Conservation (phyloP, 2,329 filamentous ascomycete species). For the Pyrenophora teres region DNA sequence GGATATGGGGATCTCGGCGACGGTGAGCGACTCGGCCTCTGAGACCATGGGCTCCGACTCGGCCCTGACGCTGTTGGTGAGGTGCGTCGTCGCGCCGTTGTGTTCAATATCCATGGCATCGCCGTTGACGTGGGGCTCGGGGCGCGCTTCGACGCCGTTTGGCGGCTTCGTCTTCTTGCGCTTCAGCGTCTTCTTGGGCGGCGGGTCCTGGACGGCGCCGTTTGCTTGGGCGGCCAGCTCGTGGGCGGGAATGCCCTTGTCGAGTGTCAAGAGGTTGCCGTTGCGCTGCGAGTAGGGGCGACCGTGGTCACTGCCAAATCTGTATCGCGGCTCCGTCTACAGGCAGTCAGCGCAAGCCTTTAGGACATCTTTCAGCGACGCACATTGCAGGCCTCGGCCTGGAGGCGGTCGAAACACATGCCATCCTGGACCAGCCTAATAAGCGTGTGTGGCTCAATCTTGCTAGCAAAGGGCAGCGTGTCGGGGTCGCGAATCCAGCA, state of each 20-base stretch:
- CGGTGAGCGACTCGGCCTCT: constrained; percentile 46
- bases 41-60: constrained; percentile 45
- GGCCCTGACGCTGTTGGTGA: constrained; percentile 36
- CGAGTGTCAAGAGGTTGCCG: constrained; percentile 43
- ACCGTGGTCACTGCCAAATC: constrained; percentile 48
- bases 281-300: constrained; percentile 46
- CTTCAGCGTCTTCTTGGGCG: constrained; percentile 41
- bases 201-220: constrained; percentile 38
- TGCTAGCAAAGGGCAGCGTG: constrained; percentile 63
- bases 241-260: constrained; percentile 44
- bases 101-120: constrained; percentile 55
- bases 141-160: constrained; percentile 40
- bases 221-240: constrained; percentile 42
- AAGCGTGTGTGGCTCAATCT: constrained; percentile 63
- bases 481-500: constrained; percentile 68
- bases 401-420: constrained; percentile 55
- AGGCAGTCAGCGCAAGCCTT: constrained; percentile 22
- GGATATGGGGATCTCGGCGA: constrained; percentile 46
- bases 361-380: constrained; percentile 11
- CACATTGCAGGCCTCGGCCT: constrained; percentile 44
- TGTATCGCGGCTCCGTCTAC: constrained; percentile 41
- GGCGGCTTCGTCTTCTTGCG: constrained; percentile 41
- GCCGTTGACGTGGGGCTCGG: constrained; percentile 48
- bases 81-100: constrained; percentile 35
- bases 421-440: constrained; percentile 68